Conservation (phyloP, 192 early-diverging fungal genomes). For the Diversispora epigaea region DNA sequence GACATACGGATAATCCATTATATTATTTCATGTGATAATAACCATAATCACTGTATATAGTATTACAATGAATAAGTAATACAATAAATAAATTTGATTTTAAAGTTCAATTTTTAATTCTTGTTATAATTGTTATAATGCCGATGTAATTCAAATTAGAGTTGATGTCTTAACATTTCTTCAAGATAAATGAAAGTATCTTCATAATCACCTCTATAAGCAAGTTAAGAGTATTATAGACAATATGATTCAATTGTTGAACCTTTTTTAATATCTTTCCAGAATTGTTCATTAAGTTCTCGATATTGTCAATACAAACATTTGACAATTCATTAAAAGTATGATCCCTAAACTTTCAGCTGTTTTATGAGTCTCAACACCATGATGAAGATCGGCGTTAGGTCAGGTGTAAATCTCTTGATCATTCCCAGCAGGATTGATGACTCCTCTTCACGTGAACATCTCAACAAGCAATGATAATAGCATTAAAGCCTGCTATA, state of each 20-base stretch:
- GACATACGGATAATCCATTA: too few relatives aligned
- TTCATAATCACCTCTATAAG: conserved; percentile 61
- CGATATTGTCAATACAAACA: conserved; percentile 53
- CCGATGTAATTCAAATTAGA: too few relatives aligned
- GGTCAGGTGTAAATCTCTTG: too few relatives aligned
- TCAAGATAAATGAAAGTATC: conserved; percentile 74
- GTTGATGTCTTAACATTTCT: too few relatives aligned
- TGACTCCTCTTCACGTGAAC: too few relatives aligned
- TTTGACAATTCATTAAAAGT: conserved; percentile 60
- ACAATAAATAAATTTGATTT: too few relatives aligned
- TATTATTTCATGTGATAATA: too few relatives aligned
- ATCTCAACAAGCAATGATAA: conserved; percentile 51
- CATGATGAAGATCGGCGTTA: conserved; percentile 43
- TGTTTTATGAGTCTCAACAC: conserved; percentile 50
- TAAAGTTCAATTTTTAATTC: too few relatives aligned
- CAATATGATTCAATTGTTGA: conserved; percentile 57
- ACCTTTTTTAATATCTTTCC: conserved; percentile 51
- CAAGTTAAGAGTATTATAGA: conserved; percentile 51
- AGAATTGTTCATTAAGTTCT: conserved; percentile 48
- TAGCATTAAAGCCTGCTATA: conserved; percentile 58
- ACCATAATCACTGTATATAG: too few relatives aligned
- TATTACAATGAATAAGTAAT: too few relatives aligned
- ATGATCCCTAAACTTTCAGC: conserved; percentile 41
- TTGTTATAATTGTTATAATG: too few relatives aligned
- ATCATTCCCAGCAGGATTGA: not conserved